Base-by-base conservation (phyloP, 2,329 filamentous ascomycete genomes). In the Colletotrichum gigasporum region DNA sequence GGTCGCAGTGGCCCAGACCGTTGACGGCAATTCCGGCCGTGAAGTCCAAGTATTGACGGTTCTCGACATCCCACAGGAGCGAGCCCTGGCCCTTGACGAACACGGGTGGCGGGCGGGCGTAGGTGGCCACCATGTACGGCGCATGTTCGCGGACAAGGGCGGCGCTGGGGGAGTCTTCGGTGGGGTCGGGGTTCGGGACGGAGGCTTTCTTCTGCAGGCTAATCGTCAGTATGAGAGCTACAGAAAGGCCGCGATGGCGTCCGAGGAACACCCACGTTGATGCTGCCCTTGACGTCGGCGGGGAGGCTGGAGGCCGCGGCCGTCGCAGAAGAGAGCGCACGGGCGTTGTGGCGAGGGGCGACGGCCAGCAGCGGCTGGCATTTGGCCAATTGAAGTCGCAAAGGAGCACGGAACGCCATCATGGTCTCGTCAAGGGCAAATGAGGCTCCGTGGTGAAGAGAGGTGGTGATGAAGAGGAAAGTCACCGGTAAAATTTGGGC, bases 1-100 rank as follows among this genome's bases (percentile, higher is more conserved):
- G 85, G 72, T 99, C 94, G 73, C 92, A 94, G 75, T 99, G 96
- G 9, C 96, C 96, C 32, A 99, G 84, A 20, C 91, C 89, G 79
- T 95, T 97, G 75, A 99, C 96, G 14, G 96, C 96, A 74, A 99
- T 99, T 48, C 96, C 96, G 9, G 94, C 91, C 1, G 96, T 98
- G 72, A 99, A 93, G 79, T 99, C 96, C 28, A 99, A 85, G 76
- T 97, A 99, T 75, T 89, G 90, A 66, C 92, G 84, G 74, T 96
- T 92, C 80, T 97, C 94, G 35, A 95, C 81, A 76, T 99, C 96
- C 88, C 90, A 98, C 67, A 99, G 78, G 76, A 94, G 94, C 65
- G 91, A 94, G 2, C 96, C 96, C 74, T 93, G 83, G 68, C 94
- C 96, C 76, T 90, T 92, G 63, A 94, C 89, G 77, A 99, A 97